Percentiles rank a stretch among this genome's conserved stretches.
phyloP scores from a whole-genome alignment of 257 asterid genomes.

The Solanum infundibuliforme region DNA sequence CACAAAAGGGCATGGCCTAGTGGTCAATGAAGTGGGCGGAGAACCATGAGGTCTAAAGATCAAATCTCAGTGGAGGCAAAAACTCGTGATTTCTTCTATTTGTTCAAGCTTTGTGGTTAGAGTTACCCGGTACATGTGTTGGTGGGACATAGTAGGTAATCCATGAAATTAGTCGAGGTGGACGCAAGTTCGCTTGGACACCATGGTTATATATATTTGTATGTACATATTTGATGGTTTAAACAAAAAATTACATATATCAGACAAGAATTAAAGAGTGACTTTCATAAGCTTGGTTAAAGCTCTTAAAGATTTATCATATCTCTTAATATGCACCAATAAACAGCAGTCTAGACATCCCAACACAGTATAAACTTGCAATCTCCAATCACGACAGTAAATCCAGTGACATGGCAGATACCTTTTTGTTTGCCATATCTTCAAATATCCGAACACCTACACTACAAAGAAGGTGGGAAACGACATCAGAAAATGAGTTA shows the following conservation, averaged over 20 bases:
- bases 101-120: neutral
- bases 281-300: neutral
- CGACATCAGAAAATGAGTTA: neutral
- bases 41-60: neutral
- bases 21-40: neutral
- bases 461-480: slow-evolving; percentile 16
- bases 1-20: neutral
- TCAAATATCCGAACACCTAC: slow-evolving; percentile 96
- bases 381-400: neutral
- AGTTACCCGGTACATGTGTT: neutral
- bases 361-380: neutral
- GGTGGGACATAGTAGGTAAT: neutral
- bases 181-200: neutral
- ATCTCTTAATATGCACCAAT: neutral
- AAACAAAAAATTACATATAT: neutral
- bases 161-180: neutral
- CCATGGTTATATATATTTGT: neutral
- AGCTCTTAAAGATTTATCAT: neutral
- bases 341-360: neutral
- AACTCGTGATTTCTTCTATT: neutral
- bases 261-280: neutral
- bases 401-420: slow-evolving; percentile 11
- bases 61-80: neutral
- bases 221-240: neutral
- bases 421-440: slow-evolving; percentile 73